These are phyloP conservation scores for Gastrodia elata DNA, from an alignment of 106 monocot genomes.

Conservation along the genomic window DNA sequence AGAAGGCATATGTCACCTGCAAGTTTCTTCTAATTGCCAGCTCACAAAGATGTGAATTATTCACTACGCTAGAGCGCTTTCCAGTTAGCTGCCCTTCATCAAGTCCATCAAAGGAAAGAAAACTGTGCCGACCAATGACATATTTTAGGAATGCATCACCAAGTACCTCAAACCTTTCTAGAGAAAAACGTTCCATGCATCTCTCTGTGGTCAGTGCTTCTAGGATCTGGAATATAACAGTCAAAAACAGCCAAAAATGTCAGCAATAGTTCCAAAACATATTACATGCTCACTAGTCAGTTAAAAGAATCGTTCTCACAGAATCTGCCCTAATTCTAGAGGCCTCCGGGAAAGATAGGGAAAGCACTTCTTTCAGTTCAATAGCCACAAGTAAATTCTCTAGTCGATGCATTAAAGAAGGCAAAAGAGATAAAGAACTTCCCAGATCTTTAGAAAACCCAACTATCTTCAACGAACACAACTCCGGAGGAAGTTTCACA, in stretches of 20 bases:
- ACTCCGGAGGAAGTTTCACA: constrained; percentile 81
- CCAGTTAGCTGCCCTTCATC: constrained; percentile 92
- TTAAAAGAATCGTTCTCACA: constrained; percentile 32
- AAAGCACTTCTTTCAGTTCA: constrained; percentile 65
- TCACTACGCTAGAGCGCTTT: constrained; percentile 67
- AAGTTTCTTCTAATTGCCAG: constrained; percentile 67
- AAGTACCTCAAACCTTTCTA: constrained; percentile 93
- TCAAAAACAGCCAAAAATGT: background rate
- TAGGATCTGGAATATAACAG: constrained; percentile 51
- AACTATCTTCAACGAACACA: constrained; percentile 73
- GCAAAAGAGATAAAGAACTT: constrained; percentile 82
- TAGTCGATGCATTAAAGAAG: constrained; percentile 83
- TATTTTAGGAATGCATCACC: constrained; percentile 97
- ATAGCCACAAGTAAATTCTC: constrained; percentile 88
- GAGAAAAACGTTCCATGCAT: constrained; percentile 81
- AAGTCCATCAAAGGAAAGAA: constrained; percentile 59
- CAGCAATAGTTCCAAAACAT: background rate
- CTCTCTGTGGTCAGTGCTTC: constrained; percentile 91
- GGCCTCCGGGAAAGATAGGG: constrained; percentile 51
- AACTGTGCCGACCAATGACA: constrained; percentile 63
- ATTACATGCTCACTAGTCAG: background rate
- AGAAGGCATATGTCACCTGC: constrained; percentile 39
- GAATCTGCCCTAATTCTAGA: constrained; percentile 45
- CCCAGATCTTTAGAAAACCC: constrained; percentile 96
- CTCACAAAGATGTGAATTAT: constrained; percentile 67